These are phyloP conservation scores for Lophiostoma macrostomum DNA, from an alignment of 495 filamentous ascomycete genomes.

Conservation along the genomic window DNA sequence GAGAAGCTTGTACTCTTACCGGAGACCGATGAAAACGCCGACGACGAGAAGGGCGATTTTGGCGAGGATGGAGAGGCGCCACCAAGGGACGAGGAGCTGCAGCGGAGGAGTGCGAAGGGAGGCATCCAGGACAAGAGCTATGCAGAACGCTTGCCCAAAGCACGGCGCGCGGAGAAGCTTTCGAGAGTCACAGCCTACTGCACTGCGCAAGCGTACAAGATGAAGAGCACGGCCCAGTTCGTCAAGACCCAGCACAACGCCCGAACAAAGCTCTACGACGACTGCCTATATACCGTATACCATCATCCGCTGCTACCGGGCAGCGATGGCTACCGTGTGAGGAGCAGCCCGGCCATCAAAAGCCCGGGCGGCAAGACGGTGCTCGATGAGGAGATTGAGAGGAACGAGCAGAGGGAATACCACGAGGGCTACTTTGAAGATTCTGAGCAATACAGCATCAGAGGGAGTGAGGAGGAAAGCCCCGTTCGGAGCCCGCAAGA, in stretches of 20 bases:
- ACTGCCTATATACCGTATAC: conserved; percentile 94
- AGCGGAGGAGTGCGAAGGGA: conserved; percentile 60
- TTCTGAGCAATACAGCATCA: conserved; percentile 36
- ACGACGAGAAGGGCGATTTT: conserved; percentile 56
- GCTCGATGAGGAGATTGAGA: conserved; percentile 93
- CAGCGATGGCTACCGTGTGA: conserved; percentile 75
- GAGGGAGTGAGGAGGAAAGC: conserved; percentile 38
- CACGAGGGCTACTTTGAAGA: conserved; percentile 82
- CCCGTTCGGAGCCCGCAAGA: conserved; percentile 47
- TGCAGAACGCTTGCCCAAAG: conserved; percentile 90
- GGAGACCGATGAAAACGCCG: conserved; percentile 59
- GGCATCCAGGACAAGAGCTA: conserved; percentile 76
- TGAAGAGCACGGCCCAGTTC: conserved; percentile 81
- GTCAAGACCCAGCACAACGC: conserved; percentile 86
- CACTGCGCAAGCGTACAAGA: conserved; percentile 88
- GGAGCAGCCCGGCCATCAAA: conserved; percentile 87
- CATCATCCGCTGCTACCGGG: conserved; percentile 86
- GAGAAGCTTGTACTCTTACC: conserved; percentile 96
- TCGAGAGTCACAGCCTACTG: conserved; percentile 93
- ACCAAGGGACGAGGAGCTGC: conserved; percentile 71
- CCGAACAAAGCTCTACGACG: conserved; percentile 96
- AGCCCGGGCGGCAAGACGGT: conserved; percentile 89
- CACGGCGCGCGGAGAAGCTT: conserved; percentile 79
- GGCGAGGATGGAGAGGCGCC: conserved; percentile 64
- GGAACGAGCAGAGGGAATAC: conserved; percentile 84